Evolutionary conservation across 768 basidiomycete species (phyloP).

Genomic region (Lentinula edodes): DNA sequence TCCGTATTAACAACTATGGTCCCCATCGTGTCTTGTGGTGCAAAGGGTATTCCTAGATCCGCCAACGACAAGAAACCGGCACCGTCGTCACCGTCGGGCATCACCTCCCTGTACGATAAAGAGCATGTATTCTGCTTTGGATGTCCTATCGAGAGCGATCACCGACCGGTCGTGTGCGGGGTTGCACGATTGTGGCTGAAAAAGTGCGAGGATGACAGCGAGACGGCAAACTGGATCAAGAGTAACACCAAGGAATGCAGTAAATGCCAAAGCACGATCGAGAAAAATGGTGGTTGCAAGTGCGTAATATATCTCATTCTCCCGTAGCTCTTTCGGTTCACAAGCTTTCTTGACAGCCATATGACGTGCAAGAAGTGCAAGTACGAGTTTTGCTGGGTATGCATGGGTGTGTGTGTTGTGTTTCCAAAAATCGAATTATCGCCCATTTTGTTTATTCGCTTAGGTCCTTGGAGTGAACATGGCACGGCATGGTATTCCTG

Average conservation of each 20-base stretch:
- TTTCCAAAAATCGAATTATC: conserved; percentile 7
- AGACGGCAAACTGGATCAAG: conserved; percentile 99
- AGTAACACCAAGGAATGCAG: conserved; percentile 98
- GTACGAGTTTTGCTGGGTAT: conserved; percentile 99
- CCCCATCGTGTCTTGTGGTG: conserved; percentile 85
- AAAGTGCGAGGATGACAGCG: conserved; percentile 96
- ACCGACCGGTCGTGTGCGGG: conserved; percentile 85
- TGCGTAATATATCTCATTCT: conserved; percentile 36
- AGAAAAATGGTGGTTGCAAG: conserved; percentile 99
- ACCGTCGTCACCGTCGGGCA: not conserved
- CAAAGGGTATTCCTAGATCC: conserved; percentile 38
- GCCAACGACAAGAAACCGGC: conserved; percentile 12
- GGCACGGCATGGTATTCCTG: conserved; percentile 98
- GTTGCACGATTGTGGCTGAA: conserved; percentile 92
- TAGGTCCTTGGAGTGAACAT: conserved; percentile 95
- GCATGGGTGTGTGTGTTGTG: conserved; percentile 67
- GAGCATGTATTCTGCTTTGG: conserved; percentile 93
- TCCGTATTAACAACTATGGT: conserved; percentile 71
- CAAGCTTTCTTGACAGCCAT: conserved; percentile 52
- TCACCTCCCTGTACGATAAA: conserved; percentile 23
- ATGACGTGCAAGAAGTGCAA: conserved; percentile 99
- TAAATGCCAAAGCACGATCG: conserved; percentile 95
- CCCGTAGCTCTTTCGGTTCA: not conserved
- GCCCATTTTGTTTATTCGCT: conserved; percentile 18
- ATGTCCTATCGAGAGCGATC: conserved; percentile 82